Conservation (phyloP, 805 yeast genomes). For the Wickerhamomyces bovis region DNA sequence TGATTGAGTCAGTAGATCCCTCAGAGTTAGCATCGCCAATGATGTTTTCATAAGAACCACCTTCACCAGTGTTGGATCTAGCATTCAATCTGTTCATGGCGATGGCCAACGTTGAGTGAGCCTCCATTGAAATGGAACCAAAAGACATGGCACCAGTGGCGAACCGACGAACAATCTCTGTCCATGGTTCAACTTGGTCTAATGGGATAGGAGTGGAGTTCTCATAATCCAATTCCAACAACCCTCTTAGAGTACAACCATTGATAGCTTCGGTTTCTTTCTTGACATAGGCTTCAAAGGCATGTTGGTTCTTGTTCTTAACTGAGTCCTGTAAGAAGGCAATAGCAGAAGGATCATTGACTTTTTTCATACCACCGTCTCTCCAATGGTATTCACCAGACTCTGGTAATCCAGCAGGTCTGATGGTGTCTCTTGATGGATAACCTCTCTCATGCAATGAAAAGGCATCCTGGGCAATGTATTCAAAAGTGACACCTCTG, state of each 20-base stretch:
- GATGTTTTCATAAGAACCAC: constrained; percentile 83
- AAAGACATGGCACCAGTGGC: constrained; percentile 99
- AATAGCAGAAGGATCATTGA: constrained; percentile 91
- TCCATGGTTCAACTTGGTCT: constrained; percentile 99
- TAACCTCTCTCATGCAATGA: constrained; percentile 89
- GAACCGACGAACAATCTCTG: constrained; percentile 94
- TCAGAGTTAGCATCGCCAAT: constrained; percentile 75
- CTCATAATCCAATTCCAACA: constrained; percentile 84
- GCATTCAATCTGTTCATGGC: constrained; percentile 99
- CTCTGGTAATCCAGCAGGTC: constrained; percentile 72
- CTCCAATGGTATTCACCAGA: constrained; percentile 98
- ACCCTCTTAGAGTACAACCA: constrained; percentile 90
- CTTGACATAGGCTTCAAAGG: constrained; percentile 84
- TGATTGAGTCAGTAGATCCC: constrained; percentile 96
- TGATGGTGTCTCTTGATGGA: constrained; percentile 70
- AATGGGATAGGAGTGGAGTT: constrained; percentile 72
- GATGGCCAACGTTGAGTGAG: constrained; percentile 94
- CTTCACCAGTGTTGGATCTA: constrained; percentile 97
- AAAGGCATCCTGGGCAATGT: constrained; percentile 94
- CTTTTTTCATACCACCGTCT: constrained; percentile 95
- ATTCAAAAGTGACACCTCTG: constrained; percentile 91
- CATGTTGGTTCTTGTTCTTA: constrained; percentile 88
- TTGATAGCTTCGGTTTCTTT: constrained; percentile 88
- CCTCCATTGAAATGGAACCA: constrained; percentile 98
- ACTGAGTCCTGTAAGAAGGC: constrained; percentile 98